Evolutionary conservation across 768 basidiomycete species (phyloP), one percentile per base, ranked within the genome.

Genomic region (Dioszegia hungarica): DNA sequence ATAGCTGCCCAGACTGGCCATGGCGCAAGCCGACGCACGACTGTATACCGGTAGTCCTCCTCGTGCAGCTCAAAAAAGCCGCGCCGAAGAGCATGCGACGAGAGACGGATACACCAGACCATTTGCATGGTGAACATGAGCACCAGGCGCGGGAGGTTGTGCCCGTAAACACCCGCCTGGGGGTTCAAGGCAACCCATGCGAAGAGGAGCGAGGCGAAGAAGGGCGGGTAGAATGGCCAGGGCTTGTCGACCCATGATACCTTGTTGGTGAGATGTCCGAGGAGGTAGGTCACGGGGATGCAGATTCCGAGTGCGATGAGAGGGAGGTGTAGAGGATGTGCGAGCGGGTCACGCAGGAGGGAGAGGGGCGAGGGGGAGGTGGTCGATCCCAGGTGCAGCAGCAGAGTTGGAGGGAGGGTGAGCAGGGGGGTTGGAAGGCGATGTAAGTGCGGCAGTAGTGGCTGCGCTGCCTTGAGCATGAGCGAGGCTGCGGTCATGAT

Each of bases 21-120:
- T 14, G 84, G 82, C 3, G 86, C 68, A 45, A 84, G 80, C 37
- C 78, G 73, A 38, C 92, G 84, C 14, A 95, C 80, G 34, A 90
- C 78, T 1, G 79, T 83, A 89, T 93, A 97, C 25, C 94, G 86
- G 68, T 97, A 97, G 74, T 95, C 92, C 75, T 70, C 66, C 17
- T 48, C 56, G 44, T 34, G 57, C 38, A 64, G 51, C 36, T 94
- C 91, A 24, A 88, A 89, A 25, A 82, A 80, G 6, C 89, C 94
- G 48, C 94, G 82, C 33, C 90, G 80, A 75, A 85, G 85, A 0
- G 90, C 87, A 70, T 97, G 90, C 67, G 88, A 89, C 6, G 82
- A 82, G 46, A 94, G 76, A 40, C 89, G 80, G 19, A 43, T 45
- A 12, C 57, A 72, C 69, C 74, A 79, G 14, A 67, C 54, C 33